phyloP scores from a whole-genome alignment of 768 basidiomycete genomes.

The Pleurotus ostreatus region DNA sequence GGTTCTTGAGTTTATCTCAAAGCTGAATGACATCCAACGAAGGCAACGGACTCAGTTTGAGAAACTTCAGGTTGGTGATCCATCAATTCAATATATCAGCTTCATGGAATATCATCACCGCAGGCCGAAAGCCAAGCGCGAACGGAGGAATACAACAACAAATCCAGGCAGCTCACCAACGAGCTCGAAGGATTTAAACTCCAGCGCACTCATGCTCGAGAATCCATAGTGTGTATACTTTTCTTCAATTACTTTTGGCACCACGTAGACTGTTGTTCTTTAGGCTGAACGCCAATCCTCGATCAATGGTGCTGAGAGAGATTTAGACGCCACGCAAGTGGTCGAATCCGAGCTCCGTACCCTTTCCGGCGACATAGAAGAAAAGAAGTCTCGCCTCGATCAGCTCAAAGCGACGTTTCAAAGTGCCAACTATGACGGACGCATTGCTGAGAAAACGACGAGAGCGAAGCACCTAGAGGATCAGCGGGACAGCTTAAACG shows the following conservation, averaged over 20 bases:
- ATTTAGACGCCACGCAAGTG: constrained; percentile 52
- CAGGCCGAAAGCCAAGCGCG: constrained; percentile 53
- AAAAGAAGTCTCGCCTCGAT: constrained; percentile 57
- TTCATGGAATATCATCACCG: background rate
- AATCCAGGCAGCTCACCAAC: constrained; percentile 51
- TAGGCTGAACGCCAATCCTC: constrained; percentile 49
- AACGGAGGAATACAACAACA: constrained; percentile 63
- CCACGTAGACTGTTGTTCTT: background rate
- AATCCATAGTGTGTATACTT: constrained; percentile 48
- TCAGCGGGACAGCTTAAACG: constrained; percentile 61
- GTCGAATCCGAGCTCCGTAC: constrained; percentile 51
- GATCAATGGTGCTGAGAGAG: constrained; percentile 48
- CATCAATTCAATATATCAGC: background rate
- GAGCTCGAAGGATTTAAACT: constrained; percentile 52
- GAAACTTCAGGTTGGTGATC: constrained; percentile 53
- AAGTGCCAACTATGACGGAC: constrained; percentile 61
- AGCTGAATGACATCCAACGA: constrained; percentile 58
- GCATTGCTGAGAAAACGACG: constrained; percentile 47
- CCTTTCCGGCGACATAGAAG: constrained; percentile 61
- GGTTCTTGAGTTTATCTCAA: constrained; percentile 68
- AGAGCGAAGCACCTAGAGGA: constrained; percentile 63
- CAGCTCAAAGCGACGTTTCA: constrained; percentile 58
- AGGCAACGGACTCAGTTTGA: constrained; percentile 64
- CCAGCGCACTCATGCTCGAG: constrained; percentile 46
- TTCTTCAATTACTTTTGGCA: too few species aligned